Percentiles rank a stretch among this genome's conserved stretches.
Evolutionary conservation across 2,329 filamentous ascomycete genomes (phyloP).

Genomic region (Cryphonectria carpinicola): DNA sequence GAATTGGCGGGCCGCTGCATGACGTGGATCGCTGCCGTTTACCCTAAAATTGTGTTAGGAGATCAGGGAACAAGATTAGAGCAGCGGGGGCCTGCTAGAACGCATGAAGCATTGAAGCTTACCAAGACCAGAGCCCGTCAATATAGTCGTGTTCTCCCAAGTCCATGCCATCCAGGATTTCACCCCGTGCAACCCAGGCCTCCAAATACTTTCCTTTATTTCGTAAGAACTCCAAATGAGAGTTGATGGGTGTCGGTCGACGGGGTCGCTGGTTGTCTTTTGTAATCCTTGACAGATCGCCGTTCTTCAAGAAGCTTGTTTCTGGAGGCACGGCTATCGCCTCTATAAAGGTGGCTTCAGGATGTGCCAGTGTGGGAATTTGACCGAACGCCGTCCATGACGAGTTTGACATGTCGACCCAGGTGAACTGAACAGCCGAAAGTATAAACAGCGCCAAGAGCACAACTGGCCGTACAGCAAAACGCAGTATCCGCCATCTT

Average conservation of each 20-base stretch:
- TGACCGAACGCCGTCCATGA: constrained; percentile 6
- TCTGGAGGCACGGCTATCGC: not conserved
- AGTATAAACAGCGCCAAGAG: constrained; percentile 1
- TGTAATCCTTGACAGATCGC: constrained; percentile 5
- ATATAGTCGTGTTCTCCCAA: constrained; percentile 8
- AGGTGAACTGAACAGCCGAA: constrained; percentile 1
- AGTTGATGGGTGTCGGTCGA: not conserved
- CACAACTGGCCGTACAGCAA: constrained; percentile 5
- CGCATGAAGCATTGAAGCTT: not conserved
- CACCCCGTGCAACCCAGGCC: constrained; percentile 11
- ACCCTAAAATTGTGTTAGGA: constrained; percentile 5
- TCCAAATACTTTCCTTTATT: constrained; percentile 5
- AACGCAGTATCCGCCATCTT: constrained; percentile 7
- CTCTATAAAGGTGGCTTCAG: not conserved
- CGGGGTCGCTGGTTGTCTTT: constrained; percentile 5
- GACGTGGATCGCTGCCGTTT: constrained; percentile 11
- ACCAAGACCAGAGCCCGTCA: constrained; percentile 16
- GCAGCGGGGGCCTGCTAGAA: not conserved
- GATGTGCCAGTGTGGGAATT: not conserved
- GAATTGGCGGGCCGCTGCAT: constrained; percentile 6
- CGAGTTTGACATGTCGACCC: not conserved
- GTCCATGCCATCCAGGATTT: constrained; percentile 7
- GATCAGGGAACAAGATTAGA: too few relatives aligned
- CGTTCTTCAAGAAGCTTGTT: constrained; percentile 3
- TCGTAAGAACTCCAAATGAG: constrained; percentile 5